Evolutionary conservation across 495 filamentous ascomycete species (phyloP).

Genomic region (Hyaloscypha variabilis): DNA sequence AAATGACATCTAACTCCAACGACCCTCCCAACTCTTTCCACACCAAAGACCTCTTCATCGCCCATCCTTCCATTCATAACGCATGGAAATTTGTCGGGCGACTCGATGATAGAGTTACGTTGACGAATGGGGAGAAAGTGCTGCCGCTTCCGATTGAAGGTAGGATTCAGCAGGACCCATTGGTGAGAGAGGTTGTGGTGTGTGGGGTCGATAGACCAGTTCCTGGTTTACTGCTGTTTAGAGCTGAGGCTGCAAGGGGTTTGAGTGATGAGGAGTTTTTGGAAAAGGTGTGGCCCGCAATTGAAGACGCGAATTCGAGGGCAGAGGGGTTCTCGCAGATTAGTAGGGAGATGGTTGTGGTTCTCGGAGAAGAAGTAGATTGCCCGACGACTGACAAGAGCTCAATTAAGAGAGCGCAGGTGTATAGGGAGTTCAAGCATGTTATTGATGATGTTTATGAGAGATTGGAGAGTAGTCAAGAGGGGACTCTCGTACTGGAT

Average conservation of each 20-base stretch:
- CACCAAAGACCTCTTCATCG: conserved; percentile 60
- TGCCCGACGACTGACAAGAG: conserved; percentile 56
- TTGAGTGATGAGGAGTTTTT: conserved; percentile 33
- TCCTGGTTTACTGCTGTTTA: conserved; percentile 36
- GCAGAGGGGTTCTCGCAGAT: conserved; percentile 51
- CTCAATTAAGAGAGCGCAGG: conserved; percentile 50
- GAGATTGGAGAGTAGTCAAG: conserved; percentile 30
- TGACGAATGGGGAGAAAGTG: conserved; percentile 65
- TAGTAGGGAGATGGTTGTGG: conserved; percentile 29
- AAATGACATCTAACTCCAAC: conserved; percentile 56
- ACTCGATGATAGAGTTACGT: conserved; percentile 59
- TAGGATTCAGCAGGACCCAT: conserved; percentile 49
- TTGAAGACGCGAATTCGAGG: conserved; percentile 46
- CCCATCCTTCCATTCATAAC: conserved; percentile 55
- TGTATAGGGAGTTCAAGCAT: conserved; percentile 44
- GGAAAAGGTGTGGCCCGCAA: conserved; percentile 42
- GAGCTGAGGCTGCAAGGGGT: conserved; percentile 20
- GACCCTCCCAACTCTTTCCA: conserved; percentile 49
- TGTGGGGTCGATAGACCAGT: conserved; percentile 41
- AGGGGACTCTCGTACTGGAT: conserved; percentile 36
- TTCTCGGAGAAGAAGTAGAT: conserved; percentile 36
- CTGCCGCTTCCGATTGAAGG: conserved; percentile 61
- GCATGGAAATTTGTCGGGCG: conserved; percentile 62
- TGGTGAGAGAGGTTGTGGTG: conserved; percentile 53
- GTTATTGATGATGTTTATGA: conserved; percentile 47